These are phyloP conservation scores for Capsicum chinense DNA, from an alignment of 257 asterid genomes.

Conservation along the genomic window DNA sequence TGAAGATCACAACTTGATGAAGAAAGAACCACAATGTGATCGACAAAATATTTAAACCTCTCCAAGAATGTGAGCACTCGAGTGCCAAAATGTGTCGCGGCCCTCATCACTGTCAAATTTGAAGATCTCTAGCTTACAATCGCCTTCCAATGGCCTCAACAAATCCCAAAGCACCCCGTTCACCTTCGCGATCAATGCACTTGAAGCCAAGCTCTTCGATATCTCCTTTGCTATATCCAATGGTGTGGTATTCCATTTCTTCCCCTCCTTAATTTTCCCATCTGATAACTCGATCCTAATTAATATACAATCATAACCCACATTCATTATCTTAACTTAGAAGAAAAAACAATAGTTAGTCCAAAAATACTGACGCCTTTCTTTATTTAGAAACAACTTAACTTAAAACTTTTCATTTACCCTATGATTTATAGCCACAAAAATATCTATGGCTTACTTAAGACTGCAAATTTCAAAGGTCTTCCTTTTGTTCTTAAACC, in stretches of 20 bases:
- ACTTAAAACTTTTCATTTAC: neutral
- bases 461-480: neutral
- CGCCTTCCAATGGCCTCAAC: slow-evolving; percentile 87
- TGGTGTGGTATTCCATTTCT: slow-evolving; percentile 86
- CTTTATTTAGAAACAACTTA: neutral
- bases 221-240: slow-evolving; percentile 88
- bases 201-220: slow-evolving; percentile 90
- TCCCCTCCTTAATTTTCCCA: slow-evolving; percentile 85
- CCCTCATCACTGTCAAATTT: slow-evolving; percentile 90
- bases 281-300: slow-evolving; percentile 74
- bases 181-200: slow-evolving; percentile 83
- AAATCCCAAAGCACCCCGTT: slow-evolving; percentile 83
- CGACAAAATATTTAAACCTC: slow-evolving; percentile 53
- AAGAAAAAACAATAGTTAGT: neutral
- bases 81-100: slow-evolving; percentile 97
- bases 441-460: neutral
- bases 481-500: neutral
- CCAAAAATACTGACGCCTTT: neutral
- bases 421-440: neutral
- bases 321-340: neutral
- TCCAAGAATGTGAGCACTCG: slow-evolving; percentile 98
- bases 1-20: slow-evolving; percentile 13
- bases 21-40: slow-evolving; percentile 19
- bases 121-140: slow-evolving; percentile 79
- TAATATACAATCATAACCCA: slow-evolving; percentile 14